These are phyloP conservation scores for Tetrapyrgos nigripes DNA, from an alignment of 1,284 basidiomycete species.

Conservation along the genomic window DNA sequence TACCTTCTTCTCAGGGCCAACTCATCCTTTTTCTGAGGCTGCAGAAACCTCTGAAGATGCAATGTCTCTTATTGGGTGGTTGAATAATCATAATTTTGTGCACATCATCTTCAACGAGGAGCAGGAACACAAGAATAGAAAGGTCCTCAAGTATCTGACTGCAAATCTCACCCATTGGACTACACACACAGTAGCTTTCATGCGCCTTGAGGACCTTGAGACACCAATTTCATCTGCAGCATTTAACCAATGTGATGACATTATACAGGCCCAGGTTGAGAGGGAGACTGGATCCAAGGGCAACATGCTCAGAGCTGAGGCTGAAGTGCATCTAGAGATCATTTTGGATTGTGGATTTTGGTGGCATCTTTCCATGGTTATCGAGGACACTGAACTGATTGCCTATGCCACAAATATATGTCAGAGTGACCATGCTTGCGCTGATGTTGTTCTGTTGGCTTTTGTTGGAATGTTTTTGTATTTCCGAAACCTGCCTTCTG, in stretches of 20 bases:
- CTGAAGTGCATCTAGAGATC: slow-evolving; percentile 5
- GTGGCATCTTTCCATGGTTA: slow-evolving; percentile 10
- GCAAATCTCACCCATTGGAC: slow-evolving; percentile 34
- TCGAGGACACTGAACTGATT: slow-evolving; percentile 20
- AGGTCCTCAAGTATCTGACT: slow-evolving; percentile 28
- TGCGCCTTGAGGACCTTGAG: slow-evolving; percentile 24
- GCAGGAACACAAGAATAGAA: slow-evolving; percentile 22
- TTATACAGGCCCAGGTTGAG: slow-evolving; percentile 31
- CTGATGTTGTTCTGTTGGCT: slow-evolving; percentile 19
- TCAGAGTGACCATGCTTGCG: slow-evolving; percentile 17
- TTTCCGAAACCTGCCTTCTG: slow-evolving; percentile 10
- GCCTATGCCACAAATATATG: slow-evolving; percentile 21
- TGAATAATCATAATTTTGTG: slow-evolving; percentile 27
- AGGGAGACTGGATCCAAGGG: slow-evolving; percentile 27
- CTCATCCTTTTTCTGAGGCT: slow-evolving; percentile 25
- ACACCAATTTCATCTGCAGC: slow-evolving; percentile 24
- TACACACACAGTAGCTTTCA: slow-evolving; percentile 32
- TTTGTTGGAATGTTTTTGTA: slow-evolving; percentile 19
- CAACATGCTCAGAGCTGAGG: slow-evolving; percentile 14
- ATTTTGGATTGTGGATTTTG: slow-evolving; percentile 18
- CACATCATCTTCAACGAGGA: slow-evolving; percentile 28
- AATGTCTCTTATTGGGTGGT: slow-evolving; percentile 27
- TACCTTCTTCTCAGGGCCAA: slow-evolving; percentile 24
- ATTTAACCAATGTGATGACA: slow-evolving; percentile 20
- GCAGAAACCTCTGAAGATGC: slow-evolving; percentile 26